Evolutionary conservation across 495 filamentous ascomycete species (phyloP), one percentile per base, ranked within the genome.

Genomic region (Bathelium albidoporum): DNA sequence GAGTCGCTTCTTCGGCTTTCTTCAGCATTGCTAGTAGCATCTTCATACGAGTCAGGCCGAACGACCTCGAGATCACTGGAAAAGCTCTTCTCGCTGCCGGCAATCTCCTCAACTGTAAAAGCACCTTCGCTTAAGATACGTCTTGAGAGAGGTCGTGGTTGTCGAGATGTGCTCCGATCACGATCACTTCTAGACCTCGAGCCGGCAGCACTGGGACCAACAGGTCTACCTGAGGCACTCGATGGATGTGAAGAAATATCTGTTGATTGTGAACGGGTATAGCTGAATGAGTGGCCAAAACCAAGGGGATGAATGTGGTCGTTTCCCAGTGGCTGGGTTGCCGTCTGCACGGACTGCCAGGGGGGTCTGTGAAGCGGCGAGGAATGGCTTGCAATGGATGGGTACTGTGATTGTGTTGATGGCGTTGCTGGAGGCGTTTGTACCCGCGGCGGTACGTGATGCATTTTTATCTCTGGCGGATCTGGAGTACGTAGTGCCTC

Each of bases 1-100:
- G 49, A 55, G 16, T 55, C 49, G 24, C 61, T 63, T 63, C 62
- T 29, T 55, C 55, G 3, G 41, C 59, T 58, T 55, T 63, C 22
- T 44, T 58, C 55, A 24, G 16, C 16, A 16, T 58, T 58, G 53
- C 68, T 73, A 26, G 61, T 64, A 20, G 69, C 71, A 39, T 75
- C 73, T 68, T 75, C 73, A 60, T 45, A 69, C 16, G 69, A 62
- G 61, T 74, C 71, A 2, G 73, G 73, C 39, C 65, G 60, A 16
- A 74, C 62, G n/a, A 74, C 66, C 49, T 75, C 73, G 22, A 69
- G 67, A 55, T 73, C 72, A 44, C 67, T 71, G 49, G 73, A 70
- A 36, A 68, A 66, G 34, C 63, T 64, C 24, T 60, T 60, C 32
- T 74, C 72, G 60, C 64, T 70, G 29, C 68, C 67, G 22, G n/a